Evolutionary conservation across 75 land plant genomes (phyloP), one percentile per base, ranked within the genome.

Genomic region (Cunninghamia lanceolata): DNA sequence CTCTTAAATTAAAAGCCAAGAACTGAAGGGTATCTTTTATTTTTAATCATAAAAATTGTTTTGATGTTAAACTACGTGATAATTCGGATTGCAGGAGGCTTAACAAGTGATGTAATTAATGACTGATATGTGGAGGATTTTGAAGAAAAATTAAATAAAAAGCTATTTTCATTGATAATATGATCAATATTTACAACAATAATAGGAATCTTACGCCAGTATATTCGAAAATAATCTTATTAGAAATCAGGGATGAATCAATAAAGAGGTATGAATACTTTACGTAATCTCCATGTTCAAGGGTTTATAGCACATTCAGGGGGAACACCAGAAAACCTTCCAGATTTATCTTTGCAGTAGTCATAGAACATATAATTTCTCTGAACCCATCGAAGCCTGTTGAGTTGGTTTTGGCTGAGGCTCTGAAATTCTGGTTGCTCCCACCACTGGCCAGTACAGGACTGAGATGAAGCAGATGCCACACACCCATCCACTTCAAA

Each of bases 401-500:
- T 30, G 36, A 85, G 38, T 40, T 85, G 75, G 11, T 66, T 5
- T 63, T 40, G 30, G 35, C 13, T 85, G 28, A 87, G 78, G 50
- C 25, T 66, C 34, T 70, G 75, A 50, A 83, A 83, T 47, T 53
- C 38, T 15, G 84, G 84, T 21, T 30, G 19, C 16, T 50, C 36
- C 84, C 84, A 83, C 84, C 84, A 83, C 0, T 83, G 68, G 38
- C 36, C 30, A 43, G 47, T 9, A 25, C 46, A 79, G 0, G 82
- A 28, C 32, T 4, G 32, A 19, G 59, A 83, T 16, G 11, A 28
- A 19, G 10, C 25, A 13, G 74, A 47, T 47, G 84, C 14, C 25
- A 83, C 25, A 19, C 84, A 90, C 8, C 88, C 83, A 39, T 89
- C 86, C 10, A 90, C 47, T 39, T 66, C 71, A 77, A 86, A 90